phyloP scores from a whole-genome alignment of 345 rosid species.

The Eucalyptus globulus region DNA sequence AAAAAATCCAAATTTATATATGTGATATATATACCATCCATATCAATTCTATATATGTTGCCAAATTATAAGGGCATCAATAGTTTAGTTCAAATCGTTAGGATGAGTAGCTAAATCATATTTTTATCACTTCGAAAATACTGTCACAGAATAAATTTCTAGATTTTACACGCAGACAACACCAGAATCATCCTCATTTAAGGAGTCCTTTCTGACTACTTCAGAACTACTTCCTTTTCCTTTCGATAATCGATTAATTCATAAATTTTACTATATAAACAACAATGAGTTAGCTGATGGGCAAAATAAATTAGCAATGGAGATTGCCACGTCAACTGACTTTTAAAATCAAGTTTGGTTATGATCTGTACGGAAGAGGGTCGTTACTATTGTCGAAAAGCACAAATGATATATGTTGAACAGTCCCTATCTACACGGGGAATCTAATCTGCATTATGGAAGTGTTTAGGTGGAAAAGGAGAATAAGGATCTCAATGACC shows the following conservation, averaged over 20 bases:
- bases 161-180: rapidly evolving
- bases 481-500: not conserved
- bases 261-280: not conserved
- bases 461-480: not conserved
- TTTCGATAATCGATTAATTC: not conserved
- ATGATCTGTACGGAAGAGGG: not conserved
- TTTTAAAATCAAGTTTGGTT: not conserved
- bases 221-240: not conserved
- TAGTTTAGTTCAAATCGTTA: too few relatives aligned
- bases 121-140: not conserved
- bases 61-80: too few relatives aligned
- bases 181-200: not conserved
- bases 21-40: too few relatives aligned
- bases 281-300: not conserved
- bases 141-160: not conserved
- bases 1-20: not conserved
- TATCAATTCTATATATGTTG: too few relatives aligned
- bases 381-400: not conserved
- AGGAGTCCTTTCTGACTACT: not conserved
- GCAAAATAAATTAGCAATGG: not conserved
- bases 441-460: not conserved
- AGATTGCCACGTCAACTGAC: not conserved
- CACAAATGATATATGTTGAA: not conserved
- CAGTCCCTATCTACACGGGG: not conserved
- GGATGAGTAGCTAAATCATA: rapidly evolving